Evolutionary conservation across 192 early-diverging fungal genomes (phyloP).

Genomic region (Linnemannia hyalina): DNA sequence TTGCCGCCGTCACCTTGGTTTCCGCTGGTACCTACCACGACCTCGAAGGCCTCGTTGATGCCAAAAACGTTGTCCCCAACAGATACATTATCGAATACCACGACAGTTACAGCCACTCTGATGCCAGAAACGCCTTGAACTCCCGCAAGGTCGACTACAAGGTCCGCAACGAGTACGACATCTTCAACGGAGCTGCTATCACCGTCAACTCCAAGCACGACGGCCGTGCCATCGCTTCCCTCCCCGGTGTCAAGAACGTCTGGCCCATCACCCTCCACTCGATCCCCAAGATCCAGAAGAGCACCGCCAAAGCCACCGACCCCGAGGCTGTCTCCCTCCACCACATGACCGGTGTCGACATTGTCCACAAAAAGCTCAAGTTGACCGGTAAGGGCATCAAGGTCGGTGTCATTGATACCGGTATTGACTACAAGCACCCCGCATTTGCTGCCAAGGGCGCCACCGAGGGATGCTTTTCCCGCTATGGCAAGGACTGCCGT

Average conservation of each 20-base stretch:
- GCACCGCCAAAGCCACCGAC: constrained; percentile 23
- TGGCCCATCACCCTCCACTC: constrained; percentile 62
- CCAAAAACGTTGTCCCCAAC: constrained; percentile 14
- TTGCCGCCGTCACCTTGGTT: constrained; percentile 38
- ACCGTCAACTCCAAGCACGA: constrained; percentile 44
- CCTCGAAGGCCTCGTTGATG: neutral
- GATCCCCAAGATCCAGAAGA: constrained; percentile 24
- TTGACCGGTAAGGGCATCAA: constrained; percentile 59
- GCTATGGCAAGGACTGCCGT: constrained; percentile 65
- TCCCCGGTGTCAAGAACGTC: constrained; percentile 49
- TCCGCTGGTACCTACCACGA: constrained; percentile 38
- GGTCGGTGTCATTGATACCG: constrained; percentile 71
- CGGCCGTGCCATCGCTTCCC: constrained; percentile 30
- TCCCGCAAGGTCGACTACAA: constrained; percentile 36
- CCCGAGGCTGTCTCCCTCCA: constrained; percentile 51
- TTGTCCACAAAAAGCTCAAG: constrained; percentile 51
- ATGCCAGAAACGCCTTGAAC: constrained; percentile 26
- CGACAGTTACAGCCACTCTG: constrained; percentile 3
- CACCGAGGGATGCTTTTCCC: constrained; percentile 66
- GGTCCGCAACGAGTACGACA: constrained; percentile 59
- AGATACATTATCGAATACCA: constrained; percentile 45
- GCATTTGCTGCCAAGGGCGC: constrained; percentile 66
- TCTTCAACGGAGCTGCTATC: constrained; percentile 64
- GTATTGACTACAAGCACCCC: constrained; percentile 71
- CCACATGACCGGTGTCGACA: constrained; percentile 59